Evolutionary conservation across 257 asterid species (phyloP).

Genomic region (Nicotiana undulata): DNA sequence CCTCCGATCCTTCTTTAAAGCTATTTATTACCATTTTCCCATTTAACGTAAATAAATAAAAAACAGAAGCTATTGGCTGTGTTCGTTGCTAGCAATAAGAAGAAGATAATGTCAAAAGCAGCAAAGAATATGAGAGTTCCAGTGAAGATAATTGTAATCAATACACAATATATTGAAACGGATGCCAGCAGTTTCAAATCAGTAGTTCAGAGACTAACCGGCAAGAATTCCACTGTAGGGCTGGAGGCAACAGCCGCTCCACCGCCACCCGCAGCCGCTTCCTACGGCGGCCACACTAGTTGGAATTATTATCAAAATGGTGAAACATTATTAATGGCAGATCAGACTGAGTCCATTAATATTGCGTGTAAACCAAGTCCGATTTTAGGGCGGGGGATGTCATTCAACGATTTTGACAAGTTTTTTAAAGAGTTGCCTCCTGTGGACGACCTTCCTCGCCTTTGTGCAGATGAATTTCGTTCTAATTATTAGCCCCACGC

Average conservation of each 20-base stretch:
- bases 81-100: neutral
- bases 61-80: no score
- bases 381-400: slow-evolving; percentile 20
- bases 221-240: slow-evolving; percentile 27
- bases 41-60: neutral
- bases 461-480: slow-evolving; percentile 9
- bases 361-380: neutral
- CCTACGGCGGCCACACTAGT: neutral
- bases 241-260: neutral
- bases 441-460: slow-evolving; percentile 26
- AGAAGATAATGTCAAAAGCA: neutral
- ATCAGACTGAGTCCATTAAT: no score
- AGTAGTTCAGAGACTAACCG: slow-evolving; percentile 40
- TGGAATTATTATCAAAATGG: neutral
- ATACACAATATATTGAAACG: slow-evolving; percentile 35
- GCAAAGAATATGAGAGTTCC: slow-evolving; percentile 1
- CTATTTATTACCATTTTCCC: neutral
- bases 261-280: neutral
- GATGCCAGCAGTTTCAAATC: slow-evolving; percentile 40
- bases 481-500: neutral
- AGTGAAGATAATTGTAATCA: slow-evolving; percentile 37
- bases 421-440: slow-evolving; percentile 31
- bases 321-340: no score
- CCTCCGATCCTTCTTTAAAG: neutral
- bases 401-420: slow-evolving; percentile 37